Percentiles rank a stretch among this genome's conserved stretches.
These are phyloP conservation scores for Colletotrichum echinochloae DNA, from an alignment of 2,329 filamentous ascomycete genomes.

Conservation along the genomic window DNA sequence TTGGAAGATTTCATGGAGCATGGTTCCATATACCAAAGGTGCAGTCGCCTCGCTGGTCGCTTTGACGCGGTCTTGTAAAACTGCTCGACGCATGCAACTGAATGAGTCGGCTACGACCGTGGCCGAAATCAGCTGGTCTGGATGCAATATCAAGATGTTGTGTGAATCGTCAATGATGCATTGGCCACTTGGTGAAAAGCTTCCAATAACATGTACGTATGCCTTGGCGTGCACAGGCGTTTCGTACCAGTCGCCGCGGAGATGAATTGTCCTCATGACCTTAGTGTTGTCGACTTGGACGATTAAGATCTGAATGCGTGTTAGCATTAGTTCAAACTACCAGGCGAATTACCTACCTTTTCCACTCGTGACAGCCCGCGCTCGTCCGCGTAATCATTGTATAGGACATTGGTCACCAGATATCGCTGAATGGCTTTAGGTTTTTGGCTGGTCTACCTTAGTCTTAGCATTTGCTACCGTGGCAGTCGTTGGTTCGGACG, in stretches of 20 bases:
- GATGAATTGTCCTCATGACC: constrained; percentile 73
- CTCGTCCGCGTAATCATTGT: constrained; percentile 75
- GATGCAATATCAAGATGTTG: constrained; percentile 91
- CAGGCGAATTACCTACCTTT: constrained; percentile 68
- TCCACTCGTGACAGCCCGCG: constrained; percentile 71
- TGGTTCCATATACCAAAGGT: constrained; percentile 89
- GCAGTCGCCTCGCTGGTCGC: constrained; percentile 84
- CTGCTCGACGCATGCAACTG: constrained; percentile 87
- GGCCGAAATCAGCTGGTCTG: constrained; percentile 93
- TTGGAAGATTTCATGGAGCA: constrained; percentile 96
- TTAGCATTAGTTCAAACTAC: constrained; percentile 14
- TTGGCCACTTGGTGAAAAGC: constrained; percentile 76
- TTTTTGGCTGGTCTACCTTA: constrained; percentile 74
- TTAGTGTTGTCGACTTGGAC: constrained; percentile 83
- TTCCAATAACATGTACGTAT: constrained; percentile 88
- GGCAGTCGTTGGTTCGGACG: constrained; percentile 46
- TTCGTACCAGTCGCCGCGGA: constrained; percentile 89
- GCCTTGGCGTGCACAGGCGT: constrained; percentile 80
- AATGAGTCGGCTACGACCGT: constrained; percentile 98
- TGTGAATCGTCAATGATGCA: constrained; percentile 86
- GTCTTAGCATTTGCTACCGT: constrained; percentile 68
- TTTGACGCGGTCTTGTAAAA: constrained; percentile 95
- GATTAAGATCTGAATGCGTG: constrained; percentile 74
- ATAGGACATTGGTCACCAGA: constrained; percentile 79
- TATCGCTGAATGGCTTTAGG: constrained; percentile 87